Base-by-base conservation (phyloP, 139 green algal species). In the Chlamydomonas asymmetrica region DNA sequence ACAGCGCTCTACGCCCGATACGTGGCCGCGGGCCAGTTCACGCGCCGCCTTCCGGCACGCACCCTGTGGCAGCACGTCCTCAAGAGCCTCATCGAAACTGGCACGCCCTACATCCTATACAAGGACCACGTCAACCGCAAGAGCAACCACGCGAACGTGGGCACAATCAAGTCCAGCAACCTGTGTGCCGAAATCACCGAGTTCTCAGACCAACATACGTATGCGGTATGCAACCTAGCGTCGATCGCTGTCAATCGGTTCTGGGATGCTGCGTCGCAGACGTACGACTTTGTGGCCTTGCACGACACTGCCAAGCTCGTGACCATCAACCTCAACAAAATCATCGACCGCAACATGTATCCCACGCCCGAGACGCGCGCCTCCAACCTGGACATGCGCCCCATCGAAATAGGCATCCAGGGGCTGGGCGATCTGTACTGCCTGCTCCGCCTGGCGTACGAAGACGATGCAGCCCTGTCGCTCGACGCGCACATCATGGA, bases 1-100 rank as follows among this genome's bases (percentile, higher is more conserved):
- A 80, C 91, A 63, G 78, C 48, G 43, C 80, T 97, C 32, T 97
- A 97, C 78, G 32, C 23, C 1, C 27, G 27, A 3, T 83, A 83
- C 56, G 76, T 73, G 50, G 4, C 2, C 0, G 71, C 71, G 43
- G 78, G 78, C 1, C 60, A 43, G 7, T 7, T 10, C 4, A 3
- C 54, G 7, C 59, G 62, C 29, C 40, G 40, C 61, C 23, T 86
- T 5, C 64, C 9, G 3, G 76, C 81, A 0, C 20, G 52, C 45
- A 49, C 39, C 29, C 60, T 87, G 7, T 84, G 77, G 82, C n/a
- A 73, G 27, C n/a, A 57, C 25, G 66, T 84, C 32, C 37, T 87
- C n/a, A 39, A 63, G 13, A 45, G 57, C 25, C 82, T 82, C 78
- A 74, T 84, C 35, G 78, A 87, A 73, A 85, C 82, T 1, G 82